Conservation (phyloP, 2,329 filamentous ascomycete genomes). For the Fusarium algeriense region DNA sequence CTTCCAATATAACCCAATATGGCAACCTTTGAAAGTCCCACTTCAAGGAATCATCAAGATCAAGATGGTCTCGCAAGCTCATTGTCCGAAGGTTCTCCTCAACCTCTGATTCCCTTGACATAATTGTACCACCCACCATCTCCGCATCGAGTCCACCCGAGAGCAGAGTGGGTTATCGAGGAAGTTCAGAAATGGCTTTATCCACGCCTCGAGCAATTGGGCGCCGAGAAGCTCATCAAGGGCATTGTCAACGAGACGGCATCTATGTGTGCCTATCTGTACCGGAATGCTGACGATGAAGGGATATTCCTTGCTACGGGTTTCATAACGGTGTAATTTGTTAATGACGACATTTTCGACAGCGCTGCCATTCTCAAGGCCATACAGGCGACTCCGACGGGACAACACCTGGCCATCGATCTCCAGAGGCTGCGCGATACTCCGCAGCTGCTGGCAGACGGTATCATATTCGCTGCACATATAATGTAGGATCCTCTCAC, state of each 20-base stretch:
- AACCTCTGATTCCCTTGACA: accelerated
- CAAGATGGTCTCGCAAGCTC: accelerated
- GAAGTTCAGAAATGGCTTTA: background rate
- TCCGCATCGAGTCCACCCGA: background rate
- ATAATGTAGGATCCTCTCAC: accelerated
- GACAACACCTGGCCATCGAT: accelerated
- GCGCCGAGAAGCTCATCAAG: background rate
- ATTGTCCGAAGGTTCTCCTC: accelerated
- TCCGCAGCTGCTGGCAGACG: background rate
- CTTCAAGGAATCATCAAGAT: accelerated
- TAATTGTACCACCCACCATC: background rate
- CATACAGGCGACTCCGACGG: background rate
- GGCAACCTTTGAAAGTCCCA: background rate
- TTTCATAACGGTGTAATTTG: background rate
- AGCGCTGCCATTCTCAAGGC: background rate
- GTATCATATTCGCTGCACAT: accelerated
- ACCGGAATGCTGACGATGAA: background rate
- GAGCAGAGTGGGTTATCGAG: background rate
- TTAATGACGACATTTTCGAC: background rate
- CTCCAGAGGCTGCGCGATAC: background rate
- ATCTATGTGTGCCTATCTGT: background rate
- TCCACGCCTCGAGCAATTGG: background rate
- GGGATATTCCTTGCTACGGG: background rate
- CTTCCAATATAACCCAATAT: background rate
- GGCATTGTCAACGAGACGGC: background rate